Percentiles rank a stretch among this genome's conserved stretches.
Evolutionary conservation across 2,329 filamentous ascomycete species (phyloP).

Genomic region (Mycosphaerelloides madeirae): DNA sequence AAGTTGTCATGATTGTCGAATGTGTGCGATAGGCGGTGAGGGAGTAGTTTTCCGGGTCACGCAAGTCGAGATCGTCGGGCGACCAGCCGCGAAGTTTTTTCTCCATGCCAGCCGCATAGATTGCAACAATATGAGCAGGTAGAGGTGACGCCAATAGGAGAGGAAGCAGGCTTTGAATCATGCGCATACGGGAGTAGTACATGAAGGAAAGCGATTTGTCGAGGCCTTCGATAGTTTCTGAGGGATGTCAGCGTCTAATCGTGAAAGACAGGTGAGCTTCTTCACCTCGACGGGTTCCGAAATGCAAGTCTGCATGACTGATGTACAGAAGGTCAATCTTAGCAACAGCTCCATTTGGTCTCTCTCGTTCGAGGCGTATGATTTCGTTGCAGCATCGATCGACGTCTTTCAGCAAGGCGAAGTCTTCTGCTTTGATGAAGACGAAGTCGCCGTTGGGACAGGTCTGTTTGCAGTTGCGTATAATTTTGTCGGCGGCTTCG

Average conservation of each 20-base stretch:
- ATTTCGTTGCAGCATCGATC: conserved; percentile 33
- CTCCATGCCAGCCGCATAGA: conserved; percentile 21
- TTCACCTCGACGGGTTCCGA: too few relatives aligned
- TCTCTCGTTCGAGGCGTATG: conserved; percentile 4
- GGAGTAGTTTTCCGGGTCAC: conserved; percentile 9
- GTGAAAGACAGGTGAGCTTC: too few relatives aligned
- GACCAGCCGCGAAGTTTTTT: conserved; percentile 7
- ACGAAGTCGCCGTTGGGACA: conserved; percentile 24
- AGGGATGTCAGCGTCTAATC: conserved; percentile 21
- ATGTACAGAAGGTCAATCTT: conserved; percentile 39
- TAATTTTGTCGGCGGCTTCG: conserved; percentile 8
- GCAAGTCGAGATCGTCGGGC: conserved; percentile 19
- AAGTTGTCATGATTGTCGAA: conserved; percentile 18
- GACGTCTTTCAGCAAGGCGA: conserved; percentile 35
- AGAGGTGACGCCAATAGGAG: conserved; percentile 13
- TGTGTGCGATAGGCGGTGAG: conserved; percentile 16
- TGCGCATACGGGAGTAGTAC: conserved; percentile 25
- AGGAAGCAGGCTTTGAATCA: conserved; percentile 17
- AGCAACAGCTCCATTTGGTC: conserved; percentile 21
- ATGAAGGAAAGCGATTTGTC: conserved; percentile 20
- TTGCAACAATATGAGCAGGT: conserved; percentile 17
- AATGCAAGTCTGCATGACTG: too few relatives aligned
- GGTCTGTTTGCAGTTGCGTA: conserved; percentile 10
- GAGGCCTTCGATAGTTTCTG: conserved; percentile 22
- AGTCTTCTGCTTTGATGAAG: conserved; percentile 31